A percentile compares a stretch with the other conserved stretches of the same genome.
Evolutionary conservation across 371 early-diverging fungal species (phyloP).

Genomic region (Mucor irregularis): DNA sequence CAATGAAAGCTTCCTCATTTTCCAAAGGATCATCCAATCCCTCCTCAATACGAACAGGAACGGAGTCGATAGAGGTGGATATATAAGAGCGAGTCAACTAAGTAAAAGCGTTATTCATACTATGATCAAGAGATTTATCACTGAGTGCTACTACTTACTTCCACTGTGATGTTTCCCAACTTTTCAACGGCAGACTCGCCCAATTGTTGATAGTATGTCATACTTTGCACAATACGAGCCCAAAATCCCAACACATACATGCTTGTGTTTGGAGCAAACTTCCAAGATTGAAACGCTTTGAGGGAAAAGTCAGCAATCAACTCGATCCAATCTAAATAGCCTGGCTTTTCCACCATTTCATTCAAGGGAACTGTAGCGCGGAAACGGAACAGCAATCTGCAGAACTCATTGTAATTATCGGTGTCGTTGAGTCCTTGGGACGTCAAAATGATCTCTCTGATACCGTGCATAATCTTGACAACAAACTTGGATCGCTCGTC

Average conservation of each 20-base stretch:
- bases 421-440: constrained; percentile 68
- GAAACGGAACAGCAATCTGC: constrained; percentile 81
- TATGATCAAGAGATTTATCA: not conserved
- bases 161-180: constrained; percentile 39
- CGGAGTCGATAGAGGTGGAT: constrained; percentile 57
- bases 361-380: constrained; percentile 77
- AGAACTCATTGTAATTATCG: constrained; percentile 85
- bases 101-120: not conserved
- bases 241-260: constrained; percentile 84
- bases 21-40: constrained; percentile 72
- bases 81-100: constrained; percentile 55
- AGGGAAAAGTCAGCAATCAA: constrained; percentile 73
- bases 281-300: constrained; percentile 75
- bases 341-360: constrained; percentile 73
- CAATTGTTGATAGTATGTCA: constrained; percentile 53
- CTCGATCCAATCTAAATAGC: constrained; percentile 74
- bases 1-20: constrained; percentile 69
- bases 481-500: constrained; percentile 71
- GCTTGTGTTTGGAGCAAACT: constrained; percentile 64
- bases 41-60: constrained; percentile 60
- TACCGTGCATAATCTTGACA: constrained; percentile 70
- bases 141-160: too few species aligned
- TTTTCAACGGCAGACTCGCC: constrained; percentile 45
- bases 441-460: constrained; percentile 63
- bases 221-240: constrained; percentile 73